Percentiles rank a stretch among this genome's conserved stretches.
Evolutionary conservation across 805 yeast genomes (phyloP).

Genomic region (Blastobotrys parvus): DNA sequence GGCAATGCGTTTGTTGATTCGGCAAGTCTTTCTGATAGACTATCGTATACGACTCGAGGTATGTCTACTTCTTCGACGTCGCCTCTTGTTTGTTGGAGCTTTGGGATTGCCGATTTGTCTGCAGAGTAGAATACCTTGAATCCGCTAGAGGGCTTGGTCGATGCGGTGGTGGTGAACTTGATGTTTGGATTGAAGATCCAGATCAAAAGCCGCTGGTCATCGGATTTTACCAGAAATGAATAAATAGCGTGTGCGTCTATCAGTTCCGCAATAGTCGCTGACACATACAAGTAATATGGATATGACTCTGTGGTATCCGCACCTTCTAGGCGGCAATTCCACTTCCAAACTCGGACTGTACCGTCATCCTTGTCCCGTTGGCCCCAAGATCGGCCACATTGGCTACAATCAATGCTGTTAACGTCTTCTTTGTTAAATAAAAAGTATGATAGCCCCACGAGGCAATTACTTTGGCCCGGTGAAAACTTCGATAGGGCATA

Average conservation of each 20-base stretch:
- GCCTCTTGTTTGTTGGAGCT: conserved; percentile 26
- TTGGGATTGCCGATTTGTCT: conserved; percentile 23
- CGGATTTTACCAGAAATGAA: conserved; percentile 17
- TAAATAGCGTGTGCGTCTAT: conserved; percentile 28
- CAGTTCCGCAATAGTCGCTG: conserved; percentile 20
- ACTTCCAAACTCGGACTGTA: conserved; percentile 40
- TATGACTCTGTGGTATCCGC: conserved; percentile 2
- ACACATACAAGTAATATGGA: conserved; percentile 11
- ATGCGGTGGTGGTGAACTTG: conserved; percentile 17
- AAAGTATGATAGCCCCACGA: conserved; percentile 54
- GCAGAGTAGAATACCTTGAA: conserved; percentile 40
- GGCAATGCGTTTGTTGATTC: conserved; percentile 32
- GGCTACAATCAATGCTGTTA: conserved; percentile 6
- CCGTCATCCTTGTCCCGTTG: not conserved
- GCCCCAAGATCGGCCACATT: conserved; percentile 14
- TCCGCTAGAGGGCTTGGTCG: conserved; percentile 19
- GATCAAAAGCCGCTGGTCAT: conserved; percentile 17
- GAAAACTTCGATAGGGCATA: conserved; percentile 22
- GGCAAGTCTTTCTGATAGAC: conserved; percentile 26
- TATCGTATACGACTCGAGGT: conserved; percentile 27
- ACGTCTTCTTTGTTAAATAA: conserved; percentile 29
- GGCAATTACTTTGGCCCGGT: conserved; percentile 36
- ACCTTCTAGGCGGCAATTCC: conserved; percentile 39
- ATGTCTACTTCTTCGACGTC: conserved; percentile 35
- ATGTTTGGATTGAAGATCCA: conserved; percentile 48